These are phyloP conservation scores for Heracleum sosnowskyi DNA, from an alignment of 129 eudicot species.

Conservation along the genomic window DNA sequence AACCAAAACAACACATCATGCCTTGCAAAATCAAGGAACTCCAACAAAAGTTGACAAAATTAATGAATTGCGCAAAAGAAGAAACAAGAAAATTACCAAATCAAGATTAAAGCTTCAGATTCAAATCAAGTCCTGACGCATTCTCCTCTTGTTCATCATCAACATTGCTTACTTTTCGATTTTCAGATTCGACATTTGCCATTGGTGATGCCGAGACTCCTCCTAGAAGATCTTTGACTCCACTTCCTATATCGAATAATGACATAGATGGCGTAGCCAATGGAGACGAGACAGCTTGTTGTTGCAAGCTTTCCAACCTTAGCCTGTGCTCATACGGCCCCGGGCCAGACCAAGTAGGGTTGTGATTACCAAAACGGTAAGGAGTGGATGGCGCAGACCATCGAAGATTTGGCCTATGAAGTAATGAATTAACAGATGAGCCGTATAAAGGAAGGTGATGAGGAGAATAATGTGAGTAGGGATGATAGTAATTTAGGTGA, in stretches of 20 bases:
- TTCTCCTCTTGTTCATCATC: neutral
- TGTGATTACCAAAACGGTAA: conserved; percentile 28
- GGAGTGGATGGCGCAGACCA: conserved; percentile 25
- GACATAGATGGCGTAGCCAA: neutral
- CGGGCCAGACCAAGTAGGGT: conserved; percentile 19
- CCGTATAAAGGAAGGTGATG: conserved; percentile 24
- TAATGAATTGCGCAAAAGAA: neutral
- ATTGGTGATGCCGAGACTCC: neutral
- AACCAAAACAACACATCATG: neutral
- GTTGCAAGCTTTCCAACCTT: neutral
- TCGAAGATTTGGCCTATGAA: conserved; percentile 35
- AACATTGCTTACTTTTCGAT: neutral
- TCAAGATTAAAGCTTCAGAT: neutral
- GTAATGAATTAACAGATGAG: conserved; percentile 21
- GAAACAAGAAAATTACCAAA: neutral
- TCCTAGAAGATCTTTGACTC: conserved; percentile 2
- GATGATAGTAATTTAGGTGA: conserved; percentile 15
- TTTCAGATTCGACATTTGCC: neutral
- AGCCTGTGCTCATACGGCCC: conserved; percentile 9
- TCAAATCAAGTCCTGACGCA: conserved; percentile 4
- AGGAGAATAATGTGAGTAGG: conserved; percentile 27
- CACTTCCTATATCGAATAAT: conserved; percentile 2
- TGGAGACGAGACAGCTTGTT: neutral
- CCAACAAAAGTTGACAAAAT: neutral
- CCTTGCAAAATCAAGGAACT: neutral